Evolutionary conservation across 2,329 filamentous ascomycete species (phyloP).

Genomic region (Penicillium sp.): DNA sequence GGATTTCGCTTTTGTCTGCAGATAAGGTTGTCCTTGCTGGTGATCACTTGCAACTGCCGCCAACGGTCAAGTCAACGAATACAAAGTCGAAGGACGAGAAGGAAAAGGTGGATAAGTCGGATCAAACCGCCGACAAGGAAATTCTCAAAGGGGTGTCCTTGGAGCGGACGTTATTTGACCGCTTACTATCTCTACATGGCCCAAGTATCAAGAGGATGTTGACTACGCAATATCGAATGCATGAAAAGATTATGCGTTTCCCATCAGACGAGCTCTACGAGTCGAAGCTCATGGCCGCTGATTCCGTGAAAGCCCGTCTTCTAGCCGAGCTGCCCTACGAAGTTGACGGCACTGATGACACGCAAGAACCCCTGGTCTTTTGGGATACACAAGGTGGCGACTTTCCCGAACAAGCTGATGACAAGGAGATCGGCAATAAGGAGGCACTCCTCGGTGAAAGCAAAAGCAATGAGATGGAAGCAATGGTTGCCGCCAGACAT

Average conservation of each 20-base stretch:
- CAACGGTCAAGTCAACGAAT: slow-evolving; percentile 79
- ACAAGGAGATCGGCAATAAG: slow-evolving; percentile 59
- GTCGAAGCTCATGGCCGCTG: slow-evolving; percentile 74
- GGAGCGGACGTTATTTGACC: slow-evolving; percentile 90
- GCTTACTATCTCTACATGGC: slow-evolving; percentile 78
- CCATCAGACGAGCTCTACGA: slow-evolving; percentile 88
- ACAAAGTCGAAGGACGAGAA: slow-evolving; percentile 44
- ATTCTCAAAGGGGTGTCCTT: slow-evolving; percentile 59
- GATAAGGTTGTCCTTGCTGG: slow-evolving; percentile 88
- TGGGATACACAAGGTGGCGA: slow-evolving; percentile 95
- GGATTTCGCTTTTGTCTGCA: slow-evolving; percentile 79
- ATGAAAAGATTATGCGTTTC: slow-evolving; percentile 91
- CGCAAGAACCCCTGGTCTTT: slow-evolving; percentile 81
- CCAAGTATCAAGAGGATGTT: slow-evolving; percentile 86
- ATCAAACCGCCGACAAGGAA: slow-evolving; percentile 33
- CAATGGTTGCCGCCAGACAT: slow-evolving; percentile 73
- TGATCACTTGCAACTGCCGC: slow-evolving; percentile 90
- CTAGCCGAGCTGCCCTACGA: slow-evolving; percentile 75
- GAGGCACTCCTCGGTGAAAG: slow-evolving; percentile 64
- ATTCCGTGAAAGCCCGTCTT: slow-evolving; percentile 70
- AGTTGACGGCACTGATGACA: slow-evolving; percentile 79
- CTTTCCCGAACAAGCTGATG: slow-evolving; percentile 78
- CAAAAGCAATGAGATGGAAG: slow-evolving; percentile 92
- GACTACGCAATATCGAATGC: slow-evolving; percentile 97
- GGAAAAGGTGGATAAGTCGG: slow-evolving; percentile 30